phyloP scores from a whole-genome alignment of 331 rosid species.

The Malus hybrid region DNA sequence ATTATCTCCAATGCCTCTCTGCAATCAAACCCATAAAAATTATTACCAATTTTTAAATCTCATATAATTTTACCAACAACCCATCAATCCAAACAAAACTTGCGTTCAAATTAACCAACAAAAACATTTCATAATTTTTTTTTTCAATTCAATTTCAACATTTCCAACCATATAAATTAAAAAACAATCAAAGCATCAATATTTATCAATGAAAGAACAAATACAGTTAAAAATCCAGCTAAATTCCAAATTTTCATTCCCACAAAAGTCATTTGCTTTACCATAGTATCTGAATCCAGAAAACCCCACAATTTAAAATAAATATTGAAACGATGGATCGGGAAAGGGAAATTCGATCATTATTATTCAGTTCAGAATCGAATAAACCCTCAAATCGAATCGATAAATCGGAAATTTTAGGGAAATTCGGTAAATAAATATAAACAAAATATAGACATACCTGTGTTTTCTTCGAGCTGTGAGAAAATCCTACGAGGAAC shows the following conservation, averaged over 20 bases:
- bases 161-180: neutral
- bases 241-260: neutral
- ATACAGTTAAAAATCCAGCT: neutral
- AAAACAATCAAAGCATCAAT: neutral
- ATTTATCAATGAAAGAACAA: neutral
- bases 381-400: neutral
- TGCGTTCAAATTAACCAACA: neutral
- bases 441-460: neutral
- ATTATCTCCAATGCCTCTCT: conserved; percentile 22
- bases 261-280: neutral
- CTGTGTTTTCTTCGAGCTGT: neutral
- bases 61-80: neutral
- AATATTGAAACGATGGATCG: neutral
- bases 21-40: conserved; percentile 2
- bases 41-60: neutral
- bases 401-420: neutral
- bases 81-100: neutral
- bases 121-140: neutral
- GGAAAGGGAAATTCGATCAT: neutral
- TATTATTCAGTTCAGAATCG: neutral
- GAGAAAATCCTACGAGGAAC: neutral
- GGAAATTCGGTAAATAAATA: neutral
- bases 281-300: neutral
- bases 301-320: neutral
- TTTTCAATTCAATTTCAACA: neutral